Conservation (phyloP, 2,329 filamentous ascomycete genomes). For the Paecilomyces sp. region DNA sequence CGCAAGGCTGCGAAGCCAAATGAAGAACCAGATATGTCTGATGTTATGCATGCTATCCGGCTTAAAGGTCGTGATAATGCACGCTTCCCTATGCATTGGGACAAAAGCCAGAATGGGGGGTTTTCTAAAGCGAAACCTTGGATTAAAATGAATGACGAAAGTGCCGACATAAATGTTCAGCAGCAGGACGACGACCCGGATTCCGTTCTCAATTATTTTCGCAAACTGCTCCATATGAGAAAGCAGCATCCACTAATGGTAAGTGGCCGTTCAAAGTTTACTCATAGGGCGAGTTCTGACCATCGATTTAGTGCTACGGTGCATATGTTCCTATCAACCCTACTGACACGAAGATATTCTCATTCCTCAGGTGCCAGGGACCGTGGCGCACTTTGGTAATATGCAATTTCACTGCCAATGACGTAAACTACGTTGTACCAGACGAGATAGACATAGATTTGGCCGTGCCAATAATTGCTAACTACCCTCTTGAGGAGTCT, state of each 20-base stretch:
- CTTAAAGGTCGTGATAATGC: constrained; percentile 50
- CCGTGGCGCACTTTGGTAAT: constrained; percentile 8
- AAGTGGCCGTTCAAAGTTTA: not conserved
- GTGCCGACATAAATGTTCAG: constrained; percentile 51
- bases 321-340: constrained; percentile 11
- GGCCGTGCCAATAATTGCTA: constrained; percentile 9
- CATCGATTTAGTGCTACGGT: constrained; percentile 7
- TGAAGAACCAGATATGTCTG: constrained; percentile 9
- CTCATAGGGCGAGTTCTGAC: not conserved
- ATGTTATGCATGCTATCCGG: constrained; percentile 9
- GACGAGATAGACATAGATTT: constrained; percentile 10
- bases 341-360: constrained; percentile 7
- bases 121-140: constrained; percentile 50
- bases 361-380: constrained; percentile 11
- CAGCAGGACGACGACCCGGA: constrained; percentile 23
- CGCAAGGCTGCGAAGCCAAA: constrained; percentile 7
- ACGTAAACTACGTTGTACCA: constrained; percentile 5
- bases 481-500: constrained; percentile 7
- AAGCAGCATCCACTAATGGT: constrained; percentile 38
- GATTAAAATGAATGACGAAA: constrained; percentile 59
- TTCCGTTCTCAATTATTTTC: constrained; percentile 52
- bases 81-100: constrained; percentile 64
- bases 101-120: constrained; percentile 48
- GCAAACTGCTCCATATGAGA: constrained; percentile 45
- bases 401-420: constrained; percentile 8